phyloP scores from a whole-genome alignment of 495 filamentous ascomycete species.

The Hypoxylon lienhwacheense region DNA sequence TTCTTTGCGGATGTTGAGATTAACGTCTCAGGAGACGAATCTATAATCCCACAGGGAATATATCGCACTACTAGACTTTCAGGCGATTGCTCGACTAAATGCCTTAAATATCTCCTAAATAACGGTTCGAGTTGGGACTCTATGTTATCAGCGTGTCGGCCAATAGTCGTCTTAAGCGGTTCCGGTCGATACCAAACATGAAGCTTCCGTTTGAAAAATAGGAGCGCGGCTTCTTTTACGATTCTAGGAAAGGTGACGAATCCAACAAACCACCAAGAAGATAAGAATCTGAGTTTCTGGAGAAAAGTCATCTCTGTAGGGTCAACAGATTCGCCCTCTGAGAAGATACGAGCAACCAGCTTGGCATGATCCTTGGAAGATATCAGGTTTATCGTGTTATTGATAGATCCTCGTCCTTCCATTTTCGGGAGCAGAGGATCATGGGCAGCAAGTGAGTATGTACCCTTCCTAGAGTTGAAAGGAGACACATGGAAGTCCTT shows the following conservation, averaged over 20 bases:
- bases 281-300: constrained; percentile 52
- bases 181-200: constrained; percentile 63
- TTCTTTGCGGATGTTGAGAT: constrained; percentile 34
- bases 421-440: constrained; percentile 55
- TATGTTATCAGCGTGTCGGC: constrained; percentile 46
- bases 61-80: constrained; percentile 53
- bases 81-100: constrained; percentile 47
- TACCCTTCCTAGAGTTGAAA: constrained; percentile 68
- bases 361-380: constrained; percentile 60
- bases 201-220: constrained; percentile 57
- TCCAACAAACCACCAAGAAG: constrained; percentile 63
- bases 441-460: constrained; percentile 56
- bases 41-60: constrained; percentile 48
- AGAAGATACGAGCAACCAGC: constrained; percentile 56
- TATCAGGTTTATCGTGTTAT: constrained; percentile 59
- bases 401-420: constrained; percentile 43
- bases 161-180: constrained; percentile 54
- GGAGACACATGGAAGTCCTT: constrained; percentile 78
- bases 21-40: constrained; percentile 40
- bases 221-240: constrained; percentile 54
- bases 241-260: constrained; percentile 65
- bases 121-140: constrained; percentile 54
- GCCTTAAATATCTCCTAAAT: constrained; percentile 55
- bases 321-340: constrained; percentile 51
- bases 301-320: constrained; percentile 46